Conservation (phyloP, 805 yeast genomes). For the Myxozyma neotropica region DNA sequence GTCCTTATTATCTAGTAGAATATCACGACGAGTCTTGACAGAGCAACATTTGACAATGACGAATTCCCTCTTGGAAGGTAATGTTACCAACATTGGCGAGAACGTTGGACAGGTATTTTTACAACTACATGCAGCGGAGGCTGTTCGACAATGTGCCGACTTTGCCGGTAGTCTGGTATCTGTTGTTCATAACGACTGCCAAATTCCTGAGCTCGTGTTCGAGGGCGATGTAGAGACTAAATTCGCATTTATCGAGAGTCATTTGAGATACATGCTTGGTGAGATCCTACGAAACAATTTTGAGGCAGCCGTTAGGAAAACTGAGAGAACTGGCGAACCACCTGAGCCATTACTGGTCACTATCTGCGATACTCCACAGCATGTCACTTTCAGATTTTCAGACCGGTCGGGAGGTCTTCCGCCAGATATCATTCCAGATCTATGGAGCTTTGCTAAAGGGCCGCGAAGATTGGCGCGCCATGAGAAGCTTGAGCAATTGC, state of each 20-base stretch:
- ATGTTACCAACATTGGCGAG: slow-evolving; percentile 49
- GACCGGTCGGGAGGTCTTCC: slow-evolving; percentile 91
- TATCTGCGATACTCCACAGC: slow-evolving; percentile 64
- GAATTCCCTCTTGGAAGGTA: slow-evolving; percentile 52
- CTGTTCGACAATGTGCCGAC: slow-evolving; percentile 58
- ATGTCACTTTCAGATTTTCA: slow-evolving; percentile 74
- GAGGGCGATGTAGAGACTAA: slow-evolving; percentile 66
- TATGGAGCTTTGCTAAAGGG: slow-evolving; percentile 71
- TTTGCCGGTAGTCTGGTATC: slow-evolving; percentile 55
- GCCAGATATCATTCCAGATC: slow-evolving; percentile 56
- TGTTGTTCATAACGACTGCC: slow-evolving; percentile 55
- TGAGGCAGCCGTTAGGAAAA: slow-evolving; percentile 71
- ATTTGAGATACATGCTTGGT: slow-evolving; percentile 81
- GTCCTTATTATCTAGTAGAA: slow-evolving; percentile 69
- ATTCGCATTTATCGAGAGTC: slow-evolving; percentile 84
- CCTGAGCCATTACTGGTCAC: slow-evolving; percentile 68
- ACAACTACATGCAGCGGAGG: slow-evolving; percentile 71
- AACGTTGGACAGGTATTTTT: slow-evolving; percentile 77
- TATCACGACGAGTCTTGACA: slow-evolving; percentile 84
- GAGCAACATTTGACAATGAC: slow-evolving; percentile 88
- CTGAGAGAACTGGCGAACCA: slow-evolving; percentile 36
- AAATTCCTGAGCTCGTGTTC: slow-evolving; percentile 73
- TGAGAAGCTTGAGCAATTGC: slow-evolving; percentile 39
- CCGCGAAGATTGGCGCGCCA: slow-evolving; percentile 38
- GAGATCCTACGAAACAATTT: slow-evolving; percentile 84